Conservation (phyloP, 2,329 filamentous ascomycete genomes). For the Aspergillus hiratsukae region DNA sequence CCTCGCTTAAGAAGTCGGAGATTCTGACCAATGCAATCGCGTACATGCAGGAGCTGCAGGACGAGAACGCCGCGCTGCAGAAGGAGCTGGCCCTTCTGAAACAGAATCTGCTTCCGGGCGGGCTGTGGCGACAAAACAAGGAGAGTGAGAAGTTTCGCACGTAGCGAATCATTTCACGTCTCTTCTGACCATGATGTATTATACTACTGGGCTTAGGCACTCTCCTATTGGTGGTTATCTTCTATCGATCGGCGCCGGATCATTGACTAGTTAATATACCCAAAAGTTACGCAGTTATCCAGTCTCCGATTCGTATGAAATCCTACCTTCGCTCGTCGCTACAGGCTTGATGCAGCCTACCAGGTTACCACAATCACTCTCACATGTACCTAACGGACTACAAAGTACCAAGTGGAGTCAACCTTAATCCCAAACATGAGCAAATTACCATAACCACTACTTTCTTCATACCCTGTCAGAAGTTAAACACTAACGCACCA, state of each 20-base stretch:
- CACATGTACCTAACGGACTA: too few relatives aligned
- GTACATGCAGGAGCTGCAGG: slow-evolving; percentile 34
- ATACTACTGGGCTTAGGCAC: background rate
- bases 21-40: slow-evolving; percentile 34
- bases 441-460: background rate
- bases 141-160: slow-evolving; percentile 14
- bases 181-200: background rate
- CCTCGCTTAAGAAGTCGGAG: slow-evolving; percentile 36
- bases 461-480: too few relatives aligned
- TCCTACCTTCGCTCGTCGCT: background rate
- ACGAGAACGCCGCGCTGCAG: slow-evolving; percentile 29
- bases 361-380: too few relatives aligned
- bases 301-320: background rate
- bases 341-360: too few relatives aligned
- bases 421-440: background rate
- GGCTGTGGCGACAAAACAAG: slow-evolving; percentile 21
- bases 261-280: background rate
- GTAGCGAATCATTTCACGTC: background rate
- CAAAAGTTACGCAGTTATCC: background rate
- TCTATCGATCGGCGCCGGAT: background rate
- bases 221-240: background rate
- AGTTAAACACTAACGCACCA: background rate
- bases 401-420: background rate
- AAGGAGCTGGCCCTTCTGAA: slow-evolving; percentile 31
- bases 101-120: slow-evolving; percentile 22